Evolutionary conservation across 352 stramenopile genomes (phyloP).

Genomic region (Phytophthora parvispora): DNA sequence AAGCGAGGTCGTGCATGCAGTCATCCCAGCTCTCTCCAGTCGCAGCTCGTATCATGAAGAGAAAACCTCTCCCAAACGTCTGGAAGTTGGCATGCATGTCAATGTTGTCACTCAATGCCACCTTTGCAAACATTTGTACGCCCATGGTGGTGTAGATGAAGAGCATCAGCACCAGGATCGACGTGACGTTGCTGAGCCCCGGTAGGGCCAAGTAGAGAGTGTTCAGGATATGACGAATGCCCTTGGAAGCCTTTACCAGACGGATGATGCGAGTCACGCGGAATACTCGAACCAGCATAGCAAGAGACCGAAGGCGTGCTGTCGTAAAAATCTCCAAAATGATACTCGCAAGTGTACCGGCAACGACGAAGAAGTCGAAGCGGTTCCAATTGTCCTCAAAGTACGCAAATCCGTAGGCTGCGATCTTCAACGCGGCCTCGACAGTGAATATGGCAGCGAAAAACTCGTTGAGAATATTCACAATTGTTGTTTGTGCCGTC

Average conservation of each 20-base stretch:
- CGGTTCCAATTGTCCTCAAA: conserved; percentile 89
- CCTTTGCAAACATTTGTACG: conserved; percentile 93
- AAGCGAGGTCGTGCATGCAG: conserved; percentile 91
- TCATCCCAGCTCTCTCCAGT: conserved; percentile 95
- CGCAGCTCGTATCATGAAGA: conserved; percentile 91
- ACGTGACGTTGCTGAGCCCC: conserved; percentile 90
- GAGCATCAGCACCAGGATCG: conserved; percentile 91
- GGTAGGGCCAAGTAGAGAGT: conserved; percentile 93
- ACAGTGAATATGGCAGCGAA: conserved; percentile 92
- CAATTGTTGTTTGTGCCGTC: conserved; percentile 47
- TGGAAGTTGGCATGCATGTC: conserved; percentile 94
- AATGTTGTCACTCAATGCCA: conserved; percentile 77
- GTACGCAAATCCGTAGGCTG: conserved; percentile 77
- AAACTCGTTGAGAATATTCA: conserved; percentile 80
- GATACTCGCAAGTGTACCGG: conserved; percentile 65
- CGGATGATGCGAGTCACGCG: conserved; percentile 88
- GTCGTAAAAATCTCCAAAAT: conserved; percentile 59
- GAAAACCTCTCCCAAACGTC: conserved; percentile 88
- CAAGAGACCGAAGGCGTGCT: conserved; percentile 63
- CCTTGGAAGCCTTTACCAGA: conserved; percentile 87
- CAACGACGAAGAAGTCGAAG: conserved; percentile 89
- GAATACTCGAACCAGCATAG: conserved; percentile 92
- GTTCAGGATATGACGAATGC: conserved; percentile 89
- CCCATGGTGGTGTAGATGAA: conserved; percentile 95
- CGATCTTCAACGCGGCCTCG: conserved; percentile 91